Conservation (phyloP, 225 moss, liverwort and hornwort species). For the Marchantia paleacea region DNA sequence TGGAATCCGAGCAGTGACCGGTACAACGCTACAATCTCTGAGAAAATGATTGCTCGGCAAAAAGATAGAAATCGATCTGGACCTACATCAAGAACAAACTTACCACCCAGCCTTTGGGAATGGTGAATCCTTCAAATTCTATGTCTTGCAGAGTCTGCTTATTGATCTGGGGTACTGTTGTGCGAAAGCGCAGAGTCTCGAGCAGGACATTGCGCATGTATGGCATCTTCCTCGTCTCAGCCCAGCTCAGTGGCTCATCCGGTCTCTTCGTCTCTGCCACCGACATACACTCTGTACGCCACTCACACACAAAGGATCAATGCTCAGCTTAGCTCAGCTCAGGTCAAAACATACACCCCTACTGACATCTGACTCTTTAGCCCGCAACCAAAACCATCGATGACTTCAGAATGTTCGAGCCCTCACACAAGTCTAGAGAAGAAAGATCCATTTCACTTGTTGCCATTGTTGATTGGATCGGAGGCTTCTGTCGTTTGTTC, state of each 20-base stretch:
- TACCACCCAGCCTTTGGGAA: constrained; percentile 16
- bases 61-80: not conserved
- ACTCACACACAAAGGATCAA: not conserved
- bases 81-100: not conserved
- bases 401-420: not conserved
- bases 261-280: not conserved
- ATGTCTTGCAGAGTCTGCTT: not conserved
- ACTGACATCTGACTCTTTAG: not conserved
- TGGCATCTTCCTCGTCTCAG: not conserved
- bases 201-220: not conserved
- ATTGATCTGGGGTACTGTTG: not conserved
- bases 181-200: not conserved
- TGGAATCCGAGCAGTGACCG: too few species aligned
- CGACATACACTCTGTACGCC: not conserved
- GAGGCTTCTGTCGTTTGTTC: too few species aligned
- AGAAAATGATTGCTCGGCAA: not conserved
- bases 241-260: not conserved
- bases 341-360: not conserved
- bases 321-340: not conserved
- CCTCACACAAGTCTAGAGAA: too few species aligned
- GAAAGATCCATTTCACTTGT: not conserved
- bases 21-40: too few species aligned
- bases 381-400: not conserved
- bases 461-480: not conserved
- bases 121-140: not conserved